Evolutionary conservation across 2,329 filamentous ascomycete species (phyloP).

Genomic region (Karstenula rhodostoma): DNA sequence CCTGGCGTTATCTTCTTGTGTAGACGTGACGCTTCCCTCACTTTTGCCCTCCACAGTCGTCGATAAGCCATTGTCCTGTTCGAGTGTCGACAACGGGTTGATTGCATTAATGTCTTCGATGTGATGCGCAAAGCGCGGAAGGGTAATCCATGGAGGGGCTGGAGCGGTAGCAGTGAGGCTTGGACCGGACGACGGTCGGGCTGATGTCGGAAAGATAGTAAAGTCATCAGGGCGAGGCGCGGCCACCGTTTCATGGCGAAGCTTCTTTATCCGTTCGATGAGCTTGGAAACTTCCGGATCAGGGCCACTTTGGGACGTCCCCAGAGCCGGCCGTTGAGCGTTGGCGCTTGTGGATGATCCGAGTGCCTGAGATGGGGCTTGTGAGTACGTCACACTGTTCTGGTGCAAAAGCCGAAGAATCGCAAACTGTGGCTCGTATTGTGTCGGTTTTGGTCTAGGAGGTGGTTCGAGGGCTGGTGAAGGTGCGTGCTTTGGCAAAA

Average conservation of each 20-base stretch:
- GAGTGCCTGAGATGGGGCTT: not conserved
- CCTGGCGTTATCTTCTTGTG: not conserved
- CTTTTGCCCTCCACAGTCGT: not conserved
- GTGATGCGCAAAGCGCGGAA: not conserved
- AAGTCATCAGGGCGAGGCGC: not conserved
- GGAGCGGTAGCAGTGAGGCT: not conserved
- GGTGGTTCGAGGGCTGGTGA: not conserved
- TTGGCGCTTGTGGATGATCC: not conserved
- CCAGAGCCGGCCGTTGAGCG: not conserved
- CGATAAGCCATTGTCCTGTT: not conserved
- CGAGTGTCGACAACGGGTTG: not conserved
- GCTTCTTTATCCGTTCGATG: not conserved
- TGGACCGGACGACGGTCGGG: not conserved
- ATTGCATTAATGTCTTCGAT: not conserved
- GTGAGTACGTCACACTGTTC: not conserved
- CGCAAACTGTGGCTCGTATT: not conserved
- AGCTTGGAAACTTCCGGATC: not conserved
- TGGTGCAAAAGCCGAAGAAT: not conserved
- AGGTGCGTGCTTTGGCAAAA: not conserved
- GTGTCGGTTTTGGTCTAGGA: not conserved
- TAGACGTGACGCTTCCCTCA: not conserved
- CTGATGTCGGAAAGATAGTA: not conserved
- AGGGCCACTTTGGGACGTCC: too few species aligned
- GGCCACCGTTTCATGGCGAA: not conserved
- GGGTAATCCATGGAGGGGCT: not conserved